Percentiles rank a stretch among this genome's conserved stretches.
Conservation (phyloP, 768 basidiomycete genomes). For the Kwoniella dejecticola region DNA sequence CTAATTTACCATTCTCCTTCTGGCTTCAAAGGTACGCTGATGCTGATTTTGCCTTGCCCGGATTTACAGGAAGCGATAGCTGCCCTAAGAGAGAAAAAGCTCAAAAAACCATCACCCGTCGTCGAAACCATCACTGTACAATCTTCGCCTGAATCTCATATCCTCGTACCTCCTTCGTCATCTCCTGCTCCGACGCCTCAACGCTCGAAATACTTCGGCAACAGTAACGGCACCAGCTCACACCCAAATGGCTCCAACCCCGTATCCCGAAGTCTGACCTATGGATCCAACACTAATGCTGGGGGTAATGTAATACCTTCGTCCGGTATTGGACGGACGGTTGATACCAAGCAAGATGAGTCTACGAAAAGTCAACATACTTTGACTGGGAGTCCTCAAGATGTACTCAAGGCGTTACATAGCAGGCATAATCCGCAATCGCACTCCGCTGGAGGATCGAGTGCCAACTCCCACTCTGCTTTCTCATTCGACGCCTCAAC, state of each 20-base stretch:
- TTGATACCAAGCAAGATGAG: slow-evolving; percentile 4
- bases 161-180: slow-evolving; percentile 28
- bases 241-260: not conserved
- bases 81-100: slow-evolving; percentile 19
- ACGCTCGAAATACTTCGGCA: not conserved
- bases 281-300: not conserved
- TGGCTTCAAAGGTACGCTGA: too few species aligned
- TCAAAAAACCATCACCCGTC: slow-evolving; percentile 3
- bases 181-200: slow-evolving; percentile 18
- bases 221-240: too few species aligned
- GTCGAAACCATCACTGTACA: not conserved
- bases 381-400: slow-evolving; percentile 25
- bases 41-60: too few species aligned
- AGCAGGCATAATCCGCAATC: slow-evolving; percentile 18
- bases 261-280: not conserved
- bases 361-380: not conserved
- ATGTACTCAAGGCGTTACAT: slow-evolving; percentile 22
- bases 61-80: slow-evolving; percentile 22
- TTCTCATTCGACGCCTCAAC: slow-evolving; percentile 23
- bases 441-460: not conserved
- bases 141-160: slow-evolving; percentile 23
- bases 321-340: slow-evolving; percentile 17
- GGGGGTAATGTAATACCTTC: slow-evolving; percentile 20
- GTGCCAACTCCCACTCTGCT: slow-evolving; percentile 2
- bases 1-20: too few species aligned